Base-by-base conservation (phyloP, 1,139 yeast species). In the Sugiyamaella grinbergsii region DNA sequence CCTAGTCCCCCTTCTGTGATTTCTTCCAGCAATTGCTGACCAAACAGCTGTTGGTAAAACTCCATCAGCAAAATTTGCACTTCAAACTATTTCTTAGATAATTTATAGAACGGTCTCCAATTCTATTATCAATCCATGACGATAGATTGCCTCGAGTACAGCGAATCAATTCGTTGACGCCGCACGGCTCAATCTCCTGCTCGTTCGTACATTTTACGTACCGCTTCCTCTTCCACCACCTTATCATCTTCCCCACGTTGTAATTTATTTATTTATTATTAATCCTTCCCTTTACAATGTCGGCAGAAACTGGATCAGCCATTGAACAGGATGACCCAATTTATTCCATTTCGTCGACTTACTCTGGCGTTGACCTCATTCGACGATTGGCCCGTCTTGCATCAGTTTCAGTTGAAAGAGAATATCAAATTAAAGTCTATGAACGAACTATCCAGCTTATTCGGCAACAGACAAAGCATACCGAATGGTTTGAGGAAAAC, bases 381-480 rank as follows among this genome's bases (percentile, higher is more conserved):
- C 29, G 36, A 18, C 33, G 47, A 10, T 34, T 43, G 26, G 36
- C 13, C n/a, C 26, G 39, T 23, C 33, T 42, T 5, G 39, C 47
- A 2, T 19, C 32, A 7, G 20, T 33, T 16, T 13, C 32, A n/a
- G 2, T n/a, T 16, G 40, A 18, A 11, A 23, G 18, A 4, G 28
- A 34, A 26, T 29, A 15, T 28, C 40, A 36, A 43, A 28, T 24
- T 4, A 29, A 19, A 24, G 51, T 46, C 13, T 34, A 36, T 36
- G 51, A 40, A 39, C 23, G 18, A 15, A 36, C 28, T 8, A 32
- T 36, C 15, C 23, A 42, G 7, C 8, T 37, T n/a, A 19, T 54
- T 6, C 52, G 54, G 38, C 24, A 39, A n/a, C 42, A 46, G 2
- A 49, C 56, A 2, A 40, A 41, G 33, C 43, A 48, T 32, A 31